phyloP scores from a whole-genome alignment of 768 basidiomycete genomes.

The Russula olivacea region DNA sequence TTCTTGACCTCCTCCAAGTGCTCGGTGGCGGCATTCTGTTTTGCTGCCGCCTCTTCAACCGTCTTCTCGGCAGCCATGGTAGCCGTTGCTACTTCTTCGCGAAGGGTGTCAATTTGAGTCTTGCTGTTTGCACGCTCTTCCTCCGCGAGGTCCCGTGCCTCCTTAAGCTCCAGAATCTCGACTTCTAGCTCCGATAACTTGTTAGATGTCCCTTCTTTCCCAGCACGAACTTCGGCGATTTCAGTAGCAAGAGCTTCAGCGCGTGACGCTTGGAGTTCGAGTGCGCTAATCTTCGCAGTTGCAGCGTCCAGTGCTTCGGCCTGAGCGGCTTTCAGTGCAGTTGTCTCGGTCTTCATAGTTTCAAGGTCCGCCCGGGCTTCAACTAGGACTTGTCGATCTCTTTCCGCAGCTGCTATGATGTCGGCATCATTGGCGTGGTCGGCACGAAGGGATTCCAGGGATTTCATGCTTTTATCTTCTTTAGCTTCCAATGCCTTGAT shows the following conservation, averaged over 20 bases:
- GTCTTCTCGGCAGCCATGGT: slow-evolving; percentile 44
- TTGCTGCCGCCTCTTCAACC: slow-evolving; percentile 41
- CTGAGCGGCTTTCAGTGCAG: slow-evolving; percentile 47
- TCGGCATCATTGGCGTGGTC: slow-evolving; percentile 41
- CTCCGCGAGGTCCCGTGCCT: slow-evolving; percentile 57
- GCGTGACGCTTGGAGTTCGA: slow-evolving; percentile 43
- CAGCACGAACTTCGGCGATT: slow-evolving; percentile 47
- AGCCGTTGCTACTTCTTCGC: slow-evolving; percentile 49
- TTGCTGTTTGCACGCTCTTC: slow-evolving; percentile 48
- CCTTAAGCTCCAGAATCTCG: slow-evolving; percentile 71
- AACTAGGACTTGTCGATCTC: slow-evolving; percentile 57
- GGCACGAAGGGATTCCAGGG: slow-evolving; percentile 45
- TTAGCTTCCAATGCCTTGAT: slow-evolving; percentile 48
- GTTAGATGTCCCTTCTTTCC: slow-evolving; percentile 63
- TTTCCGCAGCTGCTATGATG: slow-evolving; percentile 45
- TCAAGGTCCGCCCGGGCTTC: slow-evolving; percentile 60
- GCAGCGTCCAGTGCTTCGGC: slow-evolving; percentile 44
- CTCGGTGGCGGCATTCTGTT: slow-evolving; percentile 42
- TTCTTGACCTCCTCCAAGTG: slow-evolving; percentile 38
- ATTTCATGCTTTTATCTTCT: slow-evolving; percentile 44
- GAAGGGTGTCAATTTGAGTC: slow-evolving; percentile 44
- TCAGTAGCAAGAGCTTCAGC: slow-evolving; percentile 43
- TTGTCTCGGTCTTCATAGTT: slow-evolving; percentile 47
- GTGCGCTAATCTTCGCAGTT: slow-evolving; percentile 39
- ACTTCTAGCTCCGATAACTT: slow-evolving; percentile 79